A percentile compares a stretch with the other conserved stretches of the same genome.
Conservation (phyloP, 2,329 filamentous ascomycete genomes). For the Ceratocystis variospora region DNA sequence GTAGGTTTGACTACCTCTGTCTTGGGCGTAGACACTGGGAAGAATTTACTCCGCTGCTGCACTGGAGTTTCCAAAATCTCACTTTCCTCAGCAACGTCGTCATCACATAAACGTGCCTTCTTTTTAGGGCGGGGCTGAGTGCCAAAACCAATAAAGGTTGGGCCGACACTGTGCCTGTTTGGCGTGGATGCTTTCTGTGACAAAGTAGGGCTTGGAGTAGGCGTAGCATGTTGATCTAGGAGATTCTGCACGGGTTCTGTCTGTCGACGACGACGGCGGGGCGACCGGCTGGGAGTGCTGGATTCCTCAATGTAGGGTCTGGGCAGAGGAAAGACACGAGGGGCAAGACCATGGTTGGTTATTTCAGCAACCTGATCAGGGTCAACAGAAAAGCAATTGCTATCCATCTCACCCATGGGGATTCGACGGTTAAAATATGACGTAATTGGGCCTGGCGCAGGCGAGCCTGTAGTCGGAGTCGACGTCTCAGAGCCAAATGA, state of each 20-base stretch:
- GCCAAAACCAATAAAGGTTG: slow-evolving; percentile 11
- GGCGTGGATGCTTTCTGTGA: slow-evolving; percentile 16
- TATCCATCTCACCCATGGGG: slow-evolving; percentile 48
- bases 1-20: not conserved
- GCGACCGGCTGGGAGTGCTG: slow-evolving; percentile 19
- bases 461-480: slow-evolving; percentile 22
- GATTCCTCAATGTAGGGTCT: slow-evolving; percentile 39
- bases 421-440: slow-evolving; percentile 40
- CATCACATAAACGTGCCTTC: slow-evolving; percentile 42
- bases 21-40: slow-evolving; percentile 27
- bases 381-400: slow-evolving; percentile 45
- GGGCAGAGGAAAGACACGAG: slow-evolving; percentile 45
- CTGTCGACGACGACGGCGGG: slow-evolving; percentile 36
- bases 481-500: slow-evolving; percentile 11
- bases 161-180: slow-evolving; percentile 22
- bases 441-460: slow-evolving; percentile 31
- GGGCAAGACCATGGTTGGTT: slow-evolving; percentile 36
- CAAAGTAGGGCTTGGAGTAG: slow-evolving; percentile 16
- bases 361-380: slow-evolving; percentile 34
- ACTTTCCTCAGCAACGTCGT: slow-evolving; percentile 23
- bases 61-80: slow-evolving; percentile 23
- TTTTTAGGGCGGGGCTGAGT: slow-evolving; percentile 34
- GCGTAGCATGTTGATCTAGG: slow-evolving; percentile 23
- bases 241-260: slow-evolving; percentile 40
- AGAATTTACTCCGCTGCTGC: slow-evolving; percentile 41